A percentile compares a stretch with the other conserved stretches of the same genome.
Evolutionary conservation across 23 red algal genomes (phyloP).

Genomic region (Gracilaria caudata): DNA sequence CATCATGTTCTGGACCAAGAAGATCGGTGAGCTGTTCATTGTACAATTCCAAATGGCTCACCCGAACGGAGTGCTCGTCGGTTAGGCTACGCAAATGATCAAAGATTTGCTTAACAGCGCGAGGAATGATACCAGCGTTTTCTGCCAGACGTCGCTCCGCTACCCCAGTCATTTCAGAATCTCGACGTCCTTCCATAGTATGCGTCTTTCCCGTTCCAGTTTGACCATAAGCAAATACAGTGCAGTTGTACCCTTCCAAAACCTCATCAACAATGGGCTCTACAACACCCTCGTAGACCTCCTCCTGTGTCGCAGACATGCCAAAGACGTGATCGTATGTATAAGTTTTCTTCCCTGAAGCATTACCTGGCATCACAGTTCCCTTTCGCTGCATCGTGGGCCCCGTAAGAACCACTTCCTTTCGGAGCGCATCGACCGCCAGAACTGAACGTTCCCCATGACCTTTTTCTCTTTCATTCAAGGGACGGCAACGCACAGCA

Average conservation of each 20-base stretch:
- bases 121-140: conserved; percentile 92
- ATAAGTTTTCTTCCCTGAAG: conserved; percentile 62
- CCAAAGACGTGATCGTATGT: conserved; percentile 93
- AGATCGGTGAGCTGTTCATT: conserved; percentile 99
- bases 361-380: conserved; percentile 8
- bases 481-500: conserved; percentile 87
- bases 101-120: conserved; percentile 92
- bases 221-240: conserved; percentile 98
- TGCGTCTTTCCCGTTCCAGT: conserved; percentile 98
- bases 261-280: conserved; percentile 95
- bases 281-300: conserved; percentile 87
- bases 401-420: conserved; percentile 63
- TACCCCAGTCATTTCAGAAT: conserved; percentile 30
- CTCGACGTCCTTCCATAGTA: conserved; percentile 95
- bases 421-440: conserved; percentile 30
- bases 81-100: conserved; percentile 74
- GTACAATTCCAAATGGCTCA: conserved; percentile 96
- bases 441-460: conserved; percentile 73
- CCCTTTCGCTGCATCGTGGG: conserved; percentile 34
- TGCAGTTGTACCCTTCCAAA: conserved; percentile 97
- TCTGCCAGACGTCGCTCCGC: conserved; percentile 62
- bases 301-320: conserved; percentile 72
- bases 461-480: conserved; percentile 69
- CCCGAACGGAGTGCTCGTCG: conserved; percentile 91
- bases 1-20: conserved; percentile 60